These are phyloP conservation scores for Candida sojae DNA, from an alignment of 1,139 yeast genomes.

Conservation along the genomic window DNA sequence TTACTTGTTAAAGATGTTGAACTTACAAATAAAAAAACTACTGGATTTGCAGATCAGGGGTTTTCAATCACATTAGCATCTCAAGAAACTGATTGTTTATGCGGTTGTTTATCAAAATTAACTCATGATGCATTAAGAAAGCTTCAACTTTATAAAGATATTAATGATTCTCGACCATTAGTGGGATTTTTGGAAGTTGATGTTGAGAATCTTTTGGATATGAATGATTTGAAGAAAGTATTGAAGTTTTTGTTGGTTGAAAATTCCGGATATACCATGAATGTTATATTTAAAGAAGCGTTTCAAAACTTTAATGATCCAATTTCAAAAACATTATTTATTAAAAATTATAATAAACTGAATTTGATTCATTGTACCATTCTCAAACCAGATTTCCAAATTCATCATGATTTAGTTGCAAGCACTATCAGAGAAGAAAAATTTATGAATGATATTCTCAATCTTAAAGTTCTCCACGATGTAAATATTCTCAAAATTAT, in stretches of 20 bases:
- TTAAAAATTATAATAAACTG: neutral
- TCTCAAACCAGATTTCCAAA: neutral
- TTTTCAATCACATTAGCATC: neutral
- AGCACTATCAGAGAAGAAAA: conserved; percentile 2
- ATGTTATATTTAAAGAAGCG: neutral
- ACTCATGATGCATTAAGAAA: conserved; percentile 2
- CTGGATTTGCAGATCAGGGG: conserved; percentile 3
- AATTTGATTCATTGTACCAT: conserved; percentile 5
- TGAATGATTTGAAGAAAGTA: neutral
- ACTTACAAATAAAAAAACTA: neutral
- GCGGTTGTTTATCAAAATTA: neutral
- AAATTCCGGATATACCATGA: neutral
- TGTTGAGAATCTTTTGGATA: neutral
- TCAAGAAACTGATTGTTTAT: neutral
- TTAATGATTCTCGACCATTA: neutral
- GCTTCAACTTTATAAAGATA: conserved; percentile 1
- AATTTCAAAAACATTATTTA: neutral
- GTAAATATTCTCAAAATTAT: neutral
- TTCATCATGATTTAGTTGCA: conserved; percentile 2
- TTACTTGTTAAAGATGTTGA: neutral
- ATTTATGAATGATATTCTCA: neutral
- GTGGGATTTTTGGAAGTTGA: neutral
- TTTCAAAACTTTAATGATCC: neutral
- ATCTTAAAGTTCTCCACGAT: neutral
- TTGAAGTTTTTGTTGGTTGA: neutral